A percentile compares a stretch with the other conserved stretches of the same genome.
These are phyloP conservation scores for Colletotrichum sansevieriae DNA, from an alignment of 2,329 filamentous ascomycete species.

Conservation along the genomic window DNA sequence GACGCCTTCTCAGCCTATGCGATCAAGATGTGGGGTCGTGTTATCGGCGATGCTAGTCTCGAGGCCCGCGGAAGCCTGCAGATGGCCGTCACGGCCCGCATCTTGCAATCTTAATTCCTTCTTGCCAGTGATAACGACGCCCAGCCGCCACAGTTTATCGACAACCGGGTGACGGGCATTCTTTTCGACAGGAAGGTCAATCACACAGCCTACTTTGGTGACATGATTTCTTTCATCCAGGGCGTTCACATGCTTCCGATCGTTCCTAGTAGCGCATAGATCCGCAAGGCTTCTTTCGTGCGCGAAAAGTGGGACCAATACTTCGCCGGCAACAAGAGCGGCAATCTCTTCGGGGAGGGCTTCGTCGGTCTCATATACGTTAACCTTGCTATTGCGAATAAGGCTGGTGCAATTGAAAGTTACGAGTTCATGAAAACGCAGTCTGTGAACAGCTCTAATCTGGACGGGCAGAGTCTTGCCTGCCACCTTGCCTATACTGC, in stretches of 20 bases:
- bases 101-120: slow-evolving; percentile 80
- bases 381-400: slow-evolving; percentile 78
- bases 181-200: slow-evolving; percentile 90
- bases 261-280: slow-evolving; percentile 71
- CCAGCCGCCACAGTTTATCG: slow-evolving; percentile 76
- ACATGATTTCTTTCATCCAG: slow-evolving; percentile 65
- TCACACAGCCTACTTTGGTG: slow-evolving; percentile 83
- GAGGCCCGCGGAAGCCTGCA: slow-evolving; percentile 81
- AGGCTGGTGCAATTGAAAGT: slow-evolving; percentile 25
- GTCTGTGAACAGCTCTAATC: neutral
- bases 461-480: slow-evolving; percentile 16
- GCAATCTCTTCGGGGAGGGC: slow-evolving; percentile 77
- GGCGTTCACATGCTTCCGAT: slow-evolving; percentile 82
- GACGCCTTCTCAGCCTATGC: slow-evolving; percentile 84
- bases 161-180: slow-evolving; percentile 60
- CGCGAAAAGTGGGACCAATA: slow-evolving; percentile 75
- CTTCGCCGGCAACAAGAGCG: slow-evolving; percentile 31
- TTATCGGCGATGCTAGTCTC: slow-evolving; percentile 77
- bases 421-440: slow-evolving; percentile 33
- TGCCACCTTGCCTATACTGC: slow-evolving; percentile 36
- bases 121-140: slow-evolving; percentile 72
- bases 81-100: slow-evolving; percentile 77
- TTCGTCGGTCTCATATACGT: slow-evolving; percentile 84
- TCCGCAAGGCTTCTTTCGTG: slow-evolving; percentile 74
- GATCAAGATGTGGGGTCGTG: slow-evolving; percentile 86